These are phyloP conservation scores for Termitomyces bulborhizus DNA, from an alignment of 768 basidiomycete species.

Conservation along the genomic window DNA sequence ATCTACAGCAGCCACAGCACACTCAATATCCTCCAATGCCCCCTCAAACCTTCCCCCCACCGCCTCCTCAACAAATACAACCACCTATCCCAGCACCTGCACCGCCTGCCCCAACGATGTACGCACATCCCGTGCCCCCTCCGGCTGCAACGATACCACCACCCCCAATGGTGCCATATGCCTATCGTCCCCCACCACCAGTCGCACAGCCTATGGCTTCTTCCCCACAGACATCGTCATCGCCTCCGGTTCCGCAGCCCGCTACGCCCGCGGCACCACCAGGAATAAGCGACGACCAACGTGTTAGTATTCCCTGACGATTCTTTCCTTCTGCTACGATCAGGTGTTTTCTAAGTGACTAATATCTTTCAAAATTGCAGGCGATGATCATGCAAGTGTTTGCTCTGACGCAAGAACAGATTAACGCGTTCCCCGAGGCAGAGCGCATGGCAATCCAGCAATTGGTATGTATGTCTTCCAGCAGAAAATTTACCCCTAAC, in stretches of 20 bases:
- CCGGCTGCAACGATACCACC: slow-evolving; percentile 22
- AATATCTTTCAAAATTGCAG: slow-evolving; percentile 26
- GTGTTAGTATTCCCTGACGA: slow-evolving; percentile 20
- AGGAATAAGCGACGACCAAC: slow-evolving; percentile 48
- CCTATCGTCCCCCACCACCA: slow-evolving; percentile 26
- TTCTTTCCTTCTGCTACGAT: slow-evolving; percentile 7
- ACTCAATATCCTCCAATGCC: slow-evolving; percentile 22
- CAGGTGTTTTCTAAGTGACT: not conserved
- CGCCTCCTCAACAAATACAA: slow-evolving; percentile 23
- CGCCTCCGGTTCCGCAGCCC: slow-evolving; percentile 21
- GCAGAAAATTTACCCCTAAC: not conserved
- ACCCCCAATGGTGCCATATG: slow-evolving; percentile 26
- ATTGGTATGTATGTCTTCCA: slow-evolving; percentile 41
- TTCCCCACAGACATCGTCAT: slow-evolving; percentile 16
- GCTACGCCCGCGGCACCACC: slow-evolving; percentile 26
- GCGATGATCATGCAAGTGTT: slow-evolving; percentile 86
- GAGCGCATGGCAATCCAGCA: slow-evolving; percentile 79
- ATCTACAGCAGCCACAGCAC: slow-evolving; percentile 22
- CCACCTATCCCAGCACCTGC: slow-evolving; percentile 15
- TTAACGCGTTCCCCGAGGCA: slow-evolving; percentile 69
- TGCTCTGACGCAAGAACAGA: slow-evolving; percentile 74
- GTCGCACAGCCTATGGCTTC: slow-evolving; percentile 22
- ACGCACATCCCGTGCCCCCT: slow-evolving; percentile 21
- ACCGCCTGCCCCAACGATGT: slow-evolving; percentile 26
- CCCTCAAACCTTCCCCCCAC: slow-evolving; percentile 26